Base-by-base conservation (phyloP, 108 stramenopile genomes). In the Pseudonitzschia multiseries region DNA sequence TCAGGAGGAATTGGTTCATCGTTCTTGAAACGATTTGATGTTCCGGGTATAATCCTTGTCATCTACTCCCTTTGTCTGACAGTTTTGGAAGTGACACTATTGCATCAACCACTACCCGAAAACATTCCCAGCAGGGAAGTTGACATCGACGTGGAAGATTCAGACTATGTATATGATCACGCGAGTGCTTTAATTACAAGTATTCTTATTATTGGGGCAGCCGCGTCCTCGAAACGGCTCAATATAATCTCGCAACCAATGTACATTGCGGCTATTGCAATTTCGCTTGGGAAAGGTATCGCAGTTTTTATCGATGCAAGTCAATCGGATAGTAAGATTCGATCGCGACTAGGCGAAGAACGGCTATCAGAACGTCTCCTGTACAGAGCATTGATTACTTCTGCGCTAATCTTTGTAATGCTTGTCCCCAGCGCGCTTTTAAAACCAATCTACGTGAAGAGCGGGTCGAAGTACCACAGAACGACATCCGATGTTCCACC, bases 271-370 rank as follows among this genome's bases (percentile, higher is more conserved):
- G 65, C 77, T 14, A 4, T 82, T 20, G 73, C 88, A 18, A 54
- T 86, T n/a, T 75, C 80, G 0, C 14, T 89, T 40, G 86, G 83
- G 22, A 90, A 93, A 53, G 85, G 81, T 14, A 26, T 88, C 1
- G 79, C 89, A 22, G 76, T 90, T 1, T 68, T 83, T 41, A 88
- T 90, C 63, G 89, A 93, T 73, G 75, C 66, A 21, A 83, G 53
- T 50, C 61, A 74, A 57, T 48, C 50, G 26, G 74, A 76, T 43
- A 67, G 74, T 15, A 74, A 75, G 20, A 51, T 74, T 22, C 71
- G 79, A 43, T 68, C 32, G 17, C 68, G 65, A 68, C 20, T 20
- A 32, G 44, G 65, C 9, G 40, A 72, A 28, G 68, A 79, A 21
- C 73, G 26, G 29, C 46, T 74, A 0, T 60, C 79, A n/a, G 52